phyloP scores from a whole-genome alignment of 75 land plant species.

The Ceratopteris richardii region DNA sequence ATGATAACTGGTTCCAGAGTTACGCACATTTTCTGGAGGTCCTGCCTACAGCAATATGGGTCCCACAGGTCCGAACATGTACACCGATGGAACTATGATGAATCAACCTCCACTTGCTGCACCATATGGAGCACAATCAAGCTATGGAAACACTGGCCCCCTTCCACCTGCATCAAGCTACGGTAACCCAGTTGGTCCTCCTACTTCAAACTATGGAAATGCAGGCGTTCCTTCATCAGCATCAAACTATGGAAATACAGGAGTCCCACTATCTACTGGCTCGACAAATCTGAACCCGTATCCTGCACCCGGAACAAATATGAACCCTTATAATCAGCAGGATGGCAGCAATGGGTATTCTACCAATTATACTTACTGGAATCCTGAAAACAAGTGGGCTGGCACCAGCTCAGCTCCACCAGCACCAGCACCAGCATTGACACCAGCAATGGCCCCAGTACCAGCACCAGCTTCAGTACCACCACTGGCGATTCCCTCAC shows the following conservation, averaged over 20 bases:
- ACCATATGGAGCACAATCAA: neutral
- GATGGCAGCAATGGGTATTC: neutral
- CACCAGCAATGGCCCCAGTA: neutral
- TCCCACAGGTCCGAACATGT: neutral
- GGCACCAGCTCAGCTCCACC: neutral
- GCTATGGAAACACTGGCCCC: neutral
- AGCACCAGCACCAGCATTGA: neutral
- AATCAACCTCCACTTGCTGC: neutral
- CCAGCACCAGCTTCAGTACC: neutral
- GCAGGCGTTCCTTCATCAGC: too few species aligned
- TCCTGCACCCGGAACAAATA: neutral
- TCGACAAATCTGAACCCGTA: neutral
- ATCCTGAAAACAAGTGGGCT: neutral
- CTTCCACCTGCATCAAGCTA: neutral
- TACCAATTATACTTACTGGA: conserved; percentile 3
- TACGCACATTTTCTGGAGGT: conserved; percentile 3
- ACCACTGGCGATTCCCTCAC: neutral
- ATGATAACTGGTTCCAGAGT: too few species aligned
- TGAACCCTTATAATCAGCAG: neutral
- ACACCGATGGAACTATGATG: neutral
- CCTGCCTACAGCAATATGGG: neutral
- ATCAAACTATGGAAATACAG: neutral
- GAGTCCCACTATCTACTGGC: neutral
- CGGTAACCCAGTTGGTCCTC: neutral
- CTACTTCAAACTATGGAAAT: neutral